phyloP scores from a whole-genome alignment of 108 stramenopile species.

The Discostella stelligeroides region DNA sequence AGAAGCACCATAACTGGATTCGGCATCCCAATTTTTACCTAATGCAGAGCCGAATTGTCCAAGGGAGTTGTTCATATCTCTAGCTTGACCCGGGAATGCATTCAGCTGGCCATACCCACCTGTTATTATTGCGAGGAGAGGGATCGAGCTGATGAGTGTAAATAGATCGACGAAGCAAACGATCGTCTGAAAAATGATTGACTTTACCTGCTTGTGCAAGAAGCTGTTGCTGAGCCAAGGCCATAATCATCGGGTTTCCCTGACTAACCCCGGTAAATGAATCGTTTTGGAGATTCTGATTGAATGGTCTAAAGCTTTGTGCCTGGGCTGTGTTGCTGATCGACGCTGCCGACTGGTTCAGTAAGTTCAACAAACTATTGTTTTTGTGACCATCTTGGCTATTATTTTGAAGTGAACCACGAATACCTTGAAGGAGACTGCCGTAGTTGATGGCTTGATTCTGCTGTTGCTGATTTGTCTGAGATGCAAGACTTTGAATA shows the following conservation, averaged over 20 bases:
- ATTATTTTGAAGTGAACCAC: slow-evolving; percentile 26
- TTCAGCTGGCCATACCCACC: slow-evolving; percentile 25
- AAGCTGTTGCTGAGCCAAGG: slow-evolving; percentile 41
- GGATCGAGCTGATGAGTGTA: slow-evolving; percentile 5
- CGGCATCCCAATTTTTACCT: slow-evolving; percentile 10
- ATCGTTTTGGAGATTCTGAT: slow-evolving; percentile 28
- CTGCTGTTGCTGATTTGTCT: slow-evolving; percentile 12
- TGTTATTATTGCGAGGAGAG: not conserved
- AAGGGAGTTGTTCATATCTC: slow-evolving; percentile 20
- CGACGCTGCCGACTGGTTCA: slow-evolving; percentile 19
- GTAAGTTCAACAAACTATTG: slow-evolving; percentile 17
- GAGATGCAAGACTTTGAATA: slow-evolving; percentile 17
- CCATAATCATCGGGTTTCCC: slow-evolving; percentile 35
- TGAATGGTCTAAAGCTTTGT: slow-evolving; percentile 29
- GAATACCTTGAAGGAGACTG: slow-evolving; percentile 33
- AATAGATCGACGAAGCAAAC: not conserved
- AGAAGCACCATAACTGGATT: slow-evolving; percentile 6
- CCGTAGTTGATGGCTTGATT: slow-evolving; percentile 3
- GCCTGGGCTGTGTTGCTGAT: slow-evolving; percentile 14
- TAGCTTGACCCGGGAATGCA: slow-evolving; percentile 29
- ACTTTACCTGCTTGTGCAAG: slow-evolving; percentile 24
- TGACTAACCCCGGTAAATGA: slow-evolving; percentile 9
- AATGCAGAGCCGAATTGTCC: slow-evolving; percentile 15
- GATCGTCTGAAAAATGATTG: not conserved
- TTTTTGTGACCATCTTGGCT: slow-evolving; percentile 14